phyloP scores from a whole-genome alignment of 1,284 basidiomycete genomes.

The Coniophora puteana region DNA sequence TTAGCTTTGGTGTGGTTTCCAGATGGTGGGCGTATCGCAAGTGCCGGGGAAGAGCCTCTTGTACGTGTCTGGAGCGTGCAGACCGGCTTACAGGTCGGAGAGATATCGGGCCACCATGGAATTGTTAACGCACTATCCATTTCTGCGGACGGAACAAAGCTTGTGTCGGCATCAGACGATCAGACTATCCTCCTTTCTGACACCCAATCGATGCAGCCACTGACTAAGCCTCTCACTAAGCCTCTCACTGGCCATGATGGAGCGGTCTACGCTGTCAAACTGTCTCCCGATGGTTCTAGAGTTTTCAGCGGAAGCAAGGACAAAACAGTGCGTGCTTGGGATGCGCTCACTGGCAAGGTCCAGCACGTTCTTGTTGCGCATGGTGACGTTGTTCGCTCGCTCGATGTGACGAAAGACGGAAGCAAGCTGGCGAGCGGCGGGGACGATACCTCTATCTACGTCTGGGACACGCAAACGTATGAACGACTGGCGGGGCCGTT shows the following conservation, averaged over 20 bases:
- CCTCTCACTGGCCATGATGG: too few relatives aligned
- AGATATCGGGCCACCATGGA: too few relatives aligned
- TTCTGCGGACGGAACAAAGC: too few relatives aligned
- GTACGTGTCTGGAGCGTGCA: conserved; percentile 28
- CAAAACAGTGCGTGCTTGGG: not conserved
- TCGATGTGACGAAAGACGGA: not conserved
- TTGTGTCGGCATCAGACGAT: too few relatives aligned
- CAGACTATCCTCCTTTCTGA: too few relatives aligned
- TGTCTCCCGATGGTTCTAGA: conserved; percentile 6
- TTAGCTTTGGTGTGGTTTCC: too few relatives aligned
- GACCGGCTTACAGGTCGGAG: conserved; percentile 21
- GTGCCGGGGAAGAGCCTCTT: conserved; percentile 26
- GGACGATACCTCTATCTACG: not conserved
- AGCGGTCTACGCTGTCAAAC: too few relatives aligned
- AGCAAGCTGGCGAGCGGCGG: not conserved
- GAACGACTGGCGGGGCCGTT: not conserved
- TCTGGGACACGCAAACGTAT: not conserved
- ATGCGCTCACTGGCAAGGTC: not conserved
- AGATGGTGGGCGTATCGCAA: conserved; percentile 27
- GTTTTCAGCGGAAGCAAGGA: not conserved
- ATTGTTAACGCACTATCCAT: too few relatives aligned
- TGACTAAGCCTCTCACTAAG: too few relatives aligned
- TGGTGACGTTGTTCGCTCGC: not conserved
- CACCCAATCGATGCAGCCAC: too few relatives aligned
- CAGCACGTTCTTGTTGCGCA: not conserved